Evolutionary conservation across 257 asterid genomes (phyloP).

Genomic region (Echium plantagineum): DNA sequence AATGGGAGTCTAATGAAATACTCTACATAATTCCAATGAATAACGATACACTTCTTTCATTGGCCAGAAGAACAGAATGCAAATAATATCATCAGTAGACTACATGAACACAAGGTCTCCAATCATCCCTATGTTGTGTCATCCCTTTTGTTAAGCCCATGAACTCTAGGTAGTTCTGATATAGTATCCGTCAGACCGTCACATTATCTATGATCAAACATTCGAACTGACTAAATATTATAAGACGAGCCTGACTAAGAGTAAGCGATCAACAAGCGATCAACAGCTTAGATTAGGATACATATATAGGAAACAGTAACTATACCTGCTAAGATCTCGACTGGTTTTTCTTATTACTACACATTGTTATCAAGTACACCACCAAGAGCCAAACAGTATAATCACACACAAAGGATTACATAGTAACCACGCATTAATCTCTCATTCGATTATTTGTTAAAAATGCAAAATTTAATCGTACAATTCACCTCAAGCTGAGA

Average conservation of each 20-base stretch:
- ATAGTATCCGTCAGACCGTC: no score
- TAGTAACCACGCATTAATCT: not conserved
- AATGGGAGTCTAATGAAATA: no score
- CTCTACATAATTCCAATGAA: no score
- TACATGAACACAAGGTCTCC: no score
- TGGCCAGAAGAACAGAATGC: not conserved
- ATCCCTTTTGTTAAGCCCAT: no score
- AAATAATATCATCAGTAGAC: no score
- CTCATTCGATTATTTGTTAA: no score
- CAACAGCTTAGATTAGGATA: not conserved
- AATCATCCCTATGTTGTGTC: no score
- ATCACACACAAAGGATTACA: no score
- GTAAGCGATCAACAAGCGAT: no score
- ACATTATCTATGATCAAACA: not conserved
- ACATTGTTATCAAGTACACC: not conserved
- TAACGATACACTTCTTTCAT: not conserved
- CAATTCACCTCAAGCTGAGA: not conserved
- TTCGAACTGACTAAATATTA: not conserved
- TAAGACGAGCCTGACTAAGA: not conserved
- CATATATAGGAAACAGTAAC: not conserved
- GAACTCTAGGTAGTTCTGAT: no score
- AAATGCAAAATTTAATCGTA: not conserved
- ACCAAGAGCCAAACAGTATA: no score
- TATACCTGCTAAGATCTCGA: not conserved
- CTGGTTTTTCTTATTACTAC: not conserved